These are phyloP conservation scores for Scheffersomyces cryptocercus DNA, from an alignment of 1,139 yeast species.

Conservation along the genomic window DNA sequence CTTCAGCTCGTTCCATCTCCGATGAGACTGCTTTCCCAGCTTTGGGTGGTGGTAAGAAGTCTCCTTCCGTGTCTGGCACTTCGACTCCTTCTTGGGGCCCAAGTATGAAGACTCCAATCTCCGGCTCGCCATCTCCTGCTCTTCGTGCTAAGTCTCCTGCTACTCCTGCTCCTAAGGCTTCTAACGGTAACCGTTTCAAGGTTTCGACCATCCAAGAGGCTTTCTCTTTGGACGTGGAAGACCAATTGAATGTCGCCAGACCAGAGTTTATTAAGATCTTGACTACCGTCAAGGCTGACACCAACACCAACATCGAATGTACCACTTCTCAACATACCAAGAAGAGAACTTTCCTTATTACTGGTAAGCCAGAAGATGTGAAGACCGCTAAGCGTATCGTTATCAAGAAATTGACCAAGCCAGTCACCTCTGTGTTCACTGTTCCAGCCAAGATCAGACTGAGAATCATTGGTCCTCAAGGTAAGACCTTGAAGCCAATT, in stretches of 20 bases:
- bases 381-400: slow-evolving; percentile 74
- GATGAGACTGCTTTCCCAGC: slow-evolving; percentile 73
- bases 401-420: slow-evolving; percentile 75
- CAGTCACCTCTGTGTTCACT: slow-evolving; percentile 58
- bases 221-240: slow-evolving; percentile 66
- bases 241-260: slow-evolving; percentile 63
- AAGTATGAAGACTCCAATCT: slow-evolving; percentile 36
- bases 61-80: slow-evolving; percentile 17
- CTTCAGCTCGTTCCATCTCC: slow-evolving; percentile 31
- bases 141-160: slow-evolving; percentile 16
- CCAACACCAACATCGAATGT: slow-evolving; percentile 76
- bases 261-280: slow-evolving; percentile 67
- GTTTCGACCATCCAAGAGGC: slow-evolving; percentile 65
- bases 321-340: slow-evolving; percentile 77
- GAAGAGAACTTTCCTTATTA: slow-evolving; percentile 81
- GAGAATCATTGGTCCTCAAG: slow-evolving; percentile 86
- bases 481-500: slow-evolving; percentile 79
- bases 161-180: slow-evolving; percentile 21
- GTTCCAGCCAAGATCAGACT: slow-evolving; percentile 83
- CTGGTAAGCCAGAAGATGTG: slow-evolving; percentile 74
- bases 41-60: slow-evolving; percentile 49
- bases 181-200: slow-evolving; percentile 21
- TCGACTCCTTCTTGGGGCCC: slow-evolving; percentile 35
- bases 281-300: slow-evolving; percentile 58
- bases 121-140: slow-evolving; percentile 19